Base-by-base conservation (phyloP, 352 stramenopile genomes). In the Thraustochytrium sp. region DNA sequence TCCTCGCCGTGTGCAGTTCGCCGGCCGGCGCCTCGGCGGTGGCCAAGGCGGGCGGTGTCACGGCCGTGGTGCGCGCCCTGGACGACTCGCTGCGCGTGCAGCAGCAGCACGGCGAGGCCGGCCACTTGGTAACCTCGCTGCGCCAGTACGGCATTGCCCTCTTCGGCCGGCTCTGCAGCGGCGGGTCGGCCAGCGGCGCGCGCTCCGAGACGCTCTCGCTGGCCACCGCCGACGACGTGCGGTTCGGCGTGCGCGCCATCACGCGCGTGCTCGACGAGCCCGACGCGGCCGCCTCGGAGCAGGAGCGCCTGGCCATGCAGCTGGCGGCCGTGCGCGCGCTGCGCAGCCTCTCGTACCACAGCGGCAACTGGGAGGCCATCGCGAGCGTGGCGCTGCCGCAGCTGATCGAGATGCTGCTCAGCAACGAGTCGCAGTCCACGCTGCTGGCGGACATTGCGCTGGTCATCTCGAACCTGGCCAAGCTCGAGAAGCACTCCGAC, bases 401-500 rank as follows among this genome's bases (percentile, higher is more conserved):
- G 49, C 31, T 80, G 44, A 80, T 80, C 53, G 68, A 80, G 23
- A 80, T 80, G 48, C 53, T 80, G 11, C 49, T 80, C 13, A 48
- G 31, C n/a, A 53, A 72, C 37, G 68, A 61, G 44, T 61, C 68
- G 34, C 44, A 80, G 51, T 51, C 68, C 21, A 53, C 68, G 18
- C 42, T 80, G 68, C 68, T 80, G 11, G 40, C 53, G 29, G 68
- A 80, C 38, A 80, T 80, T 72, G 68, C 68, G 16, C 34, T 16
- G 18, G 40, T 80, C 26, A 80, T 80, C 38, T 65, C 48, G 26
- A 80, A 80, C 31, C 38, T 80, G 23, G 68, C 68, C 37, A 80
- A 80, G 31, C 51, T 80, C 5, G 68, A 80, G 68, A 80, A 80
- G 34, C 68, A 80, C 49, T 68, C 34, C 11, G 68, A 80, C 31